Percentiles rank a stretch among this genome's conserved stretches.
Conservation (phyloP, 768 basidiomycete species). For the Mycena metata region DNA sequence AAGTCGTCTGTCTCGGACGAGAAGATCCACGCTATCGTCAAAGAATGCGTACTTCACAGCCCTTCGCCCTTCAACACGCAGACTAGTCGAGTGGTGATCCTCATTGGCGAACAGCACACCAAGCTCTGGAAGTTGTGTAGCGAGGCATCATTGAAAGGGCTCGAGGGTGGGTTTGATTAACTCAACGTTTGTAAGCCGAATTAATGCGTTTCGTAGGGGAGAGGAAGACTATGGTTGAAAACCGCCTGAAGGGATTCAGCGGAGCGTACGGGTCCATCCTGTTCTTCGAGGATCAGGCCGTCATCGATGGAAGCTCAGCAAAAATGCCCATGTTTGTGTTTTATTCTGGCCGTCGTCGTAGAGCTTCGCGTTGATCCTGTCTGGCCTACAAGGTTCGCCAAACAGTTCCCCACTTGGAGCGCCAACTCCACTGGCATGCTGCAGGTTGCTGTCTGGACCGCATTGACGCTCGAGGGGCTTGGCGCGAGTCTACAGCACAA, state of each 20-base stretch:
- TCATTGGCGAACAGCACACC: conserved; percentile 28
- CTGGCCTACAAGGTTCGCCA: background rate
- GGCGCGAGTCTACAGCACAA: conserved; percentile 30
- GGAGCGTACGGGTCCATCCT: conserved; percentile 26
- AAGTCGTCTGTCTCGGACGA: conserved; percentile 22
- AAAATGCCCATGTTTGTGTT: conserved; percentile 27
- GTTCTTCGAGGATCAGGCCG: conserved; percentile 32
- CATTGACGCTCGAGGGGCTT: conserved; percentile 24
- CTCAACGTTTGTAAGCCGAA: too few relatives aligned
- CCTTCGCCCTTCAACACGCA: conserved; percentile 31
- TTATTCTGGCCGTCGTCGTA: too few relatives aligned
- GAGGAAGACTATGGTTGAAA: background rate
- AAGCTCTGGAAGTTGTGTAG: conserved; percentile 28
- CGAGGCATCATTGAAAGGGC: conserved; percentile 10
- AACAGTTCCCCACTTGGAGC: conserved; percentile 15
- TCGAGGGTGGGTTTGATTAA: conserved; percentile 22
- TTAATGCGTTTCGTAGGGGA: conserved; percentile 16
- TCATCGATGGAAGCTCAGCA: conserved; percentile 17
- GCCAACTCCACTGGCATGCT: conserved; percentile 6
- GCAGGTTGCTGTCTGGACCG: conserved; percentile 24
- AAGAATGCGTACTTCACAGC: conserved; percentile 1
- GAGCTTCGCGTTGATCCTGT: background rate
- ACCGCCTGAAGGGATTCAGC: background rate
- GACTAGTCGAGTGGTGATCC: conserved; percentile 22
- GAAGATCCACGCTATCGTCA: conserved; percentile 29